phyloP scores from a whole-genome alignment of 2,329 filamentous ascomycete genomes.

The Cladophialophora psammophila region DNA sequence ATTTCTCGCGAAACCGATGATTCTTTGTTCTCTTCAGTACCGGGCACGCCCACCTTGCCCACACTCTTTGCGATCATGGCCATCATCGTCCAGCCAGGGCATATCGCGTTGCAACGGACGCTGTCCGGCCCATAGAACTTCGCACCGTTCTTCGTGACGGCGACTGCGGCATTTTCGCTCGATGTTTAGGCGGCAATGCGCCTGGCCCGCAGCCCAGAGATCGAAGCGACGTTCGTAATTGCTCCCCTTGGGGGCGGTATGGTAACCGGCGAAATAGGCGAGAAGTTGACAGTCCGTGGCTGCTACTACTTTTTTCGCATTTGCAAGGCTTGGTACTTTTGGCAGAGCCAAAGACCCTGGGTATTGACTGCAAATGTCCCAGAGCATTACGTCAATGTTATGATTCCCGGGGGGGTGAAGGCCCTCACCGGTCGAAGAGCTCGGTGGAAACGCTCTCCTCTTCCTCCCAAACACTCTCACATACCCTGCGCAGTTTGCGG shows the following conservation, averaged over 20 bases:
- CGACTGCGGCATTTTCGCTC: constrained; percentile 27
- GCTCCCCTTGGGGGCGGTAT: constrained; percentile 25
- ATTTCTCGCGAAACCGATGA: constrained; percentile 15
- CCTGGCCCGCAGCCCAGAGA: constrained; percentile 20
- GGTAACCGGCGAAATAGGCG: constrained; percentile 3
- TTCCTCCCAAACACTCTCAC: too few species aligned
- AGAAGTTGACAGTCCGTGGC: constrained; percentile 13
- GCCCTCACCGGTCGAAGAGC: too few species aligned
- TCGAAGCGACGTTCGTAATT: constrained; percentile 30
- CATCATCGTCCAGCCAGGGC: constrained; percentile 31
- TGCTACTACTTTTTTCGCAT: constrained; percentile 29
- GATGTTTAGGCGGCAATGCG: constrained; percentile 28
- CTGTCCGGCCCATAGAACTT: constrained; percentile 30
- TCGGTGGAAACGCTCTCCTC: too few species aligned
- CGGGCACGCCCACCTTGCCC: constrained; percentile 24
- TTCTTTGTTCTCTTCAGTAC: constrained; percentile 28
- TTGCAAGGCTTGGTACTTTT: constrained; percentile 30
- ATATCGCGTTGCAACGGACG: constrained; percentile 30
- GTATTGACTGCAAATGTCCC: constrained; percentile 23
- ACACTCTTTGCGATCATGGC: constrained; percentile 23
- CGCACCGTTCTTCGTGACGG: constrained; percentile 29
- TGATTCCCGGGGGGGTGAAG: too few species aligned
- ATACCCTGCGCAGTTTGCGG: too few species aligned
- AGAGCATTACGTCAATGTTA: too few species aligned
- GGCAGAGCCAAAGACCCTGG: constrained; percentile 31